These are phyloP conservation scores for Rhodocollybia butyracea DNA, from an alignment of 768 basidiomycete species.

Conservation along the genomic window DNA sequence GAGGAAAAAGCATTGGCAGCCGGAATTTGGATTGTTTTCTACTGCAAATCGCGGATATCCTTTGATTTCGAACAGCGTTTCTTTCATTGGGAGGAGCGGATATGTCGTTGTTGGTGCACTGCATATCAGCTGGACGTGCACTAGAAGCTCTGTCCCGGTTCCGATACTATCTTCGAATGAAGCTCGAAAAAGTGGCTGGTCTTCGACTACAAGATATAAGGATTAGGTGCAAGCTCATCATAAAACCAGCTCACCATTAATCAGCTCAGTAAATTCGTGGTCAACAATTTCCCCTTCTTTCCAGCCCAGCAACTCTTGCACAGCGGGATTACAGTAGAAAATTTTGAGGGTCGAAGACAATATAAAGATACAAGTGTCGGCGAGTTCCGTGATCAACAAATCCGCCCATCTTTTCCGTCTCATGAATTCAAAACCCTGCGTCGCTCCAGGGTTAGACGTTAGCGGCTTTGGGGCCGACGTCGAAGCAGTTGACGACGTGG, in stretches of 20 bases:
- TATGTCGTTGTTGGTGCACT: slow-evolving; percentile 28
- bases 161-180: slow-evolving; percentile 56
- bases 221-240: slow-evolving; percentile 5
- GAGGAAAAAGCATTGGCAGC: slow-evolving; percentile 65
- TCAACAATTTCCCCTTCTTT: slow-evolving; percentile 70
- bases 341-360: slow-evolving; percentile 62
- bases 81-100: slow-evolving; percentile 28
- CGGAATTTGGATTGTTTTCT: slow-evolving; percentile 27
- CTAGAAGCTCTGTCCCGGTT: slow-evolving; percentile 46
- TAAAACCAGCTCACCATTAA: slow-evolving; percentile 48
- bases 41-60: slow-evolving; percentile 55
- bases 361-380: slow-evolving; percentile 68
- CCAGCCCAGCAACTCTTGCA: slow-evolving; percentile 78
- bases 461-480: not conserved
- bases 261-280: slow-evolving; percentile 56
- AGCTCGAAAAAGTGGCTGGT: slow-evolving; percentile 51
- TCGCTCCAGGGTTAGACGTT: not conserved
- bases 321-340: slow-evolving; percentile 65
- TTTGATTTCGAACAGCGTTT: slow-evolving; percentile 69
- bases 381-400: slow-evolving; percentile 70
- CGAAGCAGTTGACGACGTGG: not conserved
- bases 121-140: slow-evolving; percentile 60
- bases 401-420: slow-evolving; percentile 88
- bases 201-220: slow-evolving; percentile 43
- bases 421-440: slow-evolving; percentile 70